A percentile compares a stretch with the other conserved stretches of the same genome.
Conservation (phyloP, 106 monocot species). For the Dioscorea zingiberensis region DNA sequence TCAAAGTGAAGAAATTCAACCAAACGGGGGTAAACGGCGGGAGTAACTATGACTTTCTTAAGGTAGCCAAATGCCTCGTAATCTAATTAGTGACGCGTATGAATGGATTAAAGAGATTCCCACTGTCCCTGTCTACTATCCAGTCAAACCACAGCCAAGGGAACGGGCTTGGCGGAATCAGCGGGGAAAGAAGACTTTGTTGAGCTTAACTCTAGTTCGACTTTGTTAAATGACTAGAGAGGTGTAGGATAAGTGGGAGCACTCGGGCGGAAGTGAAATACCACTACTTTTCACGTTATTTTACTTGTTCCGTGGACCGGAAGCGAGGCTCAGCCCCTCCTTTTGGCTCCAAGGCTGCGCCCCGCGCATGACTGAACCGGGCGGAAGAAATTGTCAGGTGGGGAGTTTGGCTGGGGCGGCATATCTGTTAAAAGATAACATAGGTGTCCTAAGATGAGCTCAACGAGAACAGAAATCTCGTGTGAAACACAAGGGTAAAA, state of each 20-base stretch:
- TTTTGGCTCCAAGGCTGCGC: too few relatives aligned
- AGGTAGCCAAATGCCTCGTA: constrained; percentile 87
- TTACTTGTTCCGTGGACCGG: too few relatives aligned
- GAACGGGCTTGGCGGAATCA: constrained; percentile 12
- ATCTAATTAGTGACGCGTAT: constrained; percentile 57
- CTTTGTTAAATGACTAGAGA: too few relatives aligned
- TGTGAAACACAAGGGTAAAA: constrained; percentile 42
- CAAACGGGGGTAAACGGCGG: constrained; percentile 36
- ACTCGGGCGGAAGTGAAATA: too few relatives aligned
- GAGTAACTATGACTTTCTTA: constrained; percentile 76
- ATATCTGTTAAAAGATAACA: not conserved
- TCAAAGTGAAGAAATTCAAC: too few relatives aligned
- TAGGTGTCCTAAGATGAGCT: constrained; percentile 7
- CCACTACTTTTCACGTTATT: too few relatives aligned
- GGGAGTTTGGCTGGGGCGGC: not conserved
- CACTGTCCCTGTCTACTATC: constrained; percentile 79
- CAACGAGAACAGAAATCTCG: constrained; percentile 36
- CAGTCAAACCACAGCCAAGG: constrained; percentile 69
- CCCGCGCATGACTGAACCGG: too few relatives aligned
- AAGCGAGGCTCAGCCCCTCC: too few relatives aligned
- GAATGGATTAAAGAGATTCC: constrained; percentile 82
- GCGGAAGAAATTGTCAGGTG: constrained; percentile 1
- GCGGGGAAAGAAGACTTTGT: too few relatives aligned
- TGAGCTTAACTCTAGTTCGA: too few relatives aligned
- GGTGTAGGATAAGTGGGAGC: too few relatives aligned